Evolutionary conservation across 257 asterid species (phyloP).

Genomic region (Knoxia roxburghii): DNA sequence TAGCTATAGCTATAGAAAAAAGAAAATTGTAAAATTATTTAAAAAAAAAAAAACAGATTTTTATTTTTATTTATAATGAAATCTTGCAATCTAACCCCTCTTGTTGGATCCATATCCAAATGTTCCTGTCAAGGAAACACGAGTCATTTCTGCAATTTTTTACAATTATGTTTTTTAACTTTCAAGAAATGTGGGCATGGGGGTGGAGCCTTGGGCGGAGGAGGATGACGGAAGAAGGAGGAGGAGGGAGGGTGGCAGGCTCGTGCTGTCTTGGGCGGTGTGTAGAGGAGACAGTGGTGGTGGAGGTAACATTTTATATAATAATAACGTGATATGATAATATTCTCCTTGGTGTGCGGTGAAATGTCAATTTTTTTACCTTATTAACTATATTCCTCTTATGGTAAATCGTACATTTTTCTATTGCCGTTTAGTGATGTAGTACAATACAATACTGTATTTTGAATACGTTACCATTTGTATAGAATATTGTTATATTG

Average conservation of each 20-base stretch:
- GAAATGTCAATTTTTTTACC: background rate
- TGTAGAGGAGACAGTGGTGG: conserved; percentile 20
- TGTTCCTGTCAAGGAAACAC: conserved; percentile 30
- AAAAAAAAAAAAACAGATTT: background rate
- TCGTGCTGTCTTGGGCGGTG: conserved; percentile 61
- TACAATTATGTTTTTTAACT: background rate
- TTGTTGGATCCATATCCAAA: conserved; percentile 26
- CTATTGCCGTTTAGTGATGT: no score
- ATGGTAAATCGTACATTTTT: no score
- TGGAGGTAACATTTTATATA: conserved; percentile 22
- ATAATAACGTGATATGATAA: conserved; percentile 47
- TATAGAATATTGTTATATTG: no score
- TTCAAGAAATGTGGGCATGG: background rate
- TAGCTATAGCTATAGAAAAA: background rate
- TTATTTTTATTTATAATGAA: background rate
- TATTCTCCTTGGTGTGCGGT: conserved; percentile 24
- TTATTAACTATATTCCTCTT: background rate
- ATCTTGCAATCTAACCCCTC: background rate
- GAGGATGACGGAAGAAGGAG: background rate
- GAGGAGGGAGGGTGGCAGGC: conserved; percentile 26
- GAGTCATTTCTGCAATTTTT: background rate
- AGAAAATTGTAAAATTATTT: background rate
- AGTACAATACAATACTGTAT: no score
- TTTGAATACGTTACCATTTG: no score
- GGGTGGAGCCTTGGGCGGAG: conserved; percentile 2